A percentile compares a stretch with the other conserved stretches of the same genome.
phyloP scores from a whole-genome alignment of 169 alveolate genomes.

The Nephromyces sp. region DNA sequence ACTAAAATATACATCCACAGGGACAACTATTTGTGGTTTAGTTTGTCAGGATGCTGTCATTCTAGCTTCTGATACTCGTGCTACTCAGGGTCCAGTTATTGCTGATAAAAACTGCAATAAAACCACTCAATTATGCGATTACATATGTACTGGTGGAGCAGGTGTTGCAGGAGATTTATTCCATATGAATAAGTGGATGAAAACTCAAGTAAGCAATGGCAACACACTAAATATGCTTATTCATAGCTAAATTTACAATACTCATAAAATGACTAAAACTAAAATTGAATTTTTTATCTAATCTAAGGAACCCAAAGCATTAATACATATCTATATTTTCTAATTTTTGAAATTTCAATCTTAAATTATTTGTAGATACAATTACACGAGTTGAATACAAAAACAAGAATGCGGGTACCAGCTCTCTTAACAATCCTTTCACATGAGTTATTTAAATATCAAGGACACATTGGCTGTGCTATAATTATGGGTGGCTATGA shows the following conservation, averaged over 20 bases:
- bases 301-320: too few relatives aligned
- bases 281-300: too few relatives aligned
- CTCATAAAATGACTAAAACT: too few relatives aligned
- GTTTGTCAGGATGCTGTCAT: conserved; percentile 88
- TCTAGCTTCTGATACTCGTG: conserved; percentile 98
- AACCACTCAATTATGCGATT: conserved; percentile 87
- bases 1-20: conserved; percentile 42
- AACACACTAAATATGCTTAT: neutral
- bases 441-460: conserved; percentile 4
- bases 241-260: too few relatives aligned
- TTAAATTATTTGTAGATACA: too few relatives aligned
- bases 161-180: conserved; percentile 98
- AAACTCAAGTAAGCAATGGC: conserved; percentile 58
- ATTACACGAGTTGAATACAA: too few relatives aligned
- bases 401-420: too few relatives aligned
- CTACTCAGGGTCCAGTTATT: conserved; percentile 94
- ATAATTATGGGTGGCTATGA: conserved; percentile 95
- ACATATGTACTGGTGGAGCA: conserved; percentile 95
- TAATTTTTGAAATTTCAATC: too few relatives aligned
- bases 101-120: conserved; percentile 92
- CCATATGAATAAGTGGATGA: conserved; percentile 82
- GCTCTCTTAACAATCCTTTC: neutral
- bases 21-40: conserved; percentile 97
- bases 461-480: conserved; percentile 93
- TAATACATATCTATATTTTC: too few relatives aligned